Percentiles rank a stretch among this genome's conserved stretches.
Evolutionary conservation across 495 filamentous ascomycete species (phyloP).

Genomic region (Penicillium ochrochloron): DNA sequence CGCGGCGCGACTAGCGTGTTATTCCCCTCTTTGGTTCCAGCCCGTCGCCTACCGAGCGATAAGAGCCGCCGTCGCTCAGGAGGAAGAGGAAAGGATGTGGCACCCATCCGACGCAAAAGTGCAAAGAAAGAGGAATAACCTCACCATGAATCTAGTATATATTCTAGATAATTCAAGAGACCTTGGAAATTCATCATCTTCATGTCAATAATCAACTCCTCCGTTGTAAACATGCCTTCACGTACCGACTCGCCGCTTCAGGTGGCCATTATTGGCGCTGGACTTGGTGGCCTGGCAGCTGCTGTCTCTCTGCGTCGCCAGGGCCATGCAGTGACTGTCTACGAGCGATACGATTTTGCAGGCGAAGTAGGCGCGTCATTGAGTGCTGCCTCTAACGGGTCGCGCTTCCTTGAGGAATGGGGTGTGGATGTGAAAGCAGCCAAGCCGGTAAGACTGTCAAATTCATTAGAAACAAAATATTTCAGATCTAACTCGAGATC

Average conservation of each 20-base stretch:
- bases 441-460: slow-evolving; percentile 26
- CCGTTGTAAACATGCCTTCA: slow-evolving; percentile 21
- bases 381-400: slow-evolving; percentile 35
- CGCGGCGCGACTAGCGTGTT: background rate
- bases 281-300: slow-evolving; percentile 58
- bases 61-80: slow-evolving; percentile 11
- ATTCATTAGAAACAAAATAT: background rate
- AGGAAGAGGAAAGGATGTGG: background rate
- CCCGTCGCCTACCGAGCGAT: slow-evolving; percentile 25
- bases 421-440: slow-evolving; percentile 34
- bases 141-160: slow-evolving; percentile 6
- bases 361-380: slow-evolving; percentile 38
- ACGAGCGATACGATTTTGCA: slow-evolving; percentile 37
- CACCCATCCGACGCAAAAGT: slow-evolving; percentile 15
- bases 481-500: background rate
- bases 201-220: background rate
- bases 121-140: background rate
- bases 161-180: slow-evolving; percentile 6
- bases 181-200: background rate
- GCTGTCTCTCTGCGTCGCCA: slow-evolving; percentile 56
- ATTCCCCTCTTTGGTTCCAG: background rate
- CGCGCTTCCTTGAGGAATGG: slow-evolving; percentile 34
- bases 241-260: slow-evolving; percentile 30
- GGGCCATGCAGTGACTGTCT: slow-evolving; percentile 55
- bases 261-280: slow-evolving; percentile 54